Evolutionary conservation across 164 flowering plant species (phyloP).

Genomic region (Liriodendron chinense): DNA sequence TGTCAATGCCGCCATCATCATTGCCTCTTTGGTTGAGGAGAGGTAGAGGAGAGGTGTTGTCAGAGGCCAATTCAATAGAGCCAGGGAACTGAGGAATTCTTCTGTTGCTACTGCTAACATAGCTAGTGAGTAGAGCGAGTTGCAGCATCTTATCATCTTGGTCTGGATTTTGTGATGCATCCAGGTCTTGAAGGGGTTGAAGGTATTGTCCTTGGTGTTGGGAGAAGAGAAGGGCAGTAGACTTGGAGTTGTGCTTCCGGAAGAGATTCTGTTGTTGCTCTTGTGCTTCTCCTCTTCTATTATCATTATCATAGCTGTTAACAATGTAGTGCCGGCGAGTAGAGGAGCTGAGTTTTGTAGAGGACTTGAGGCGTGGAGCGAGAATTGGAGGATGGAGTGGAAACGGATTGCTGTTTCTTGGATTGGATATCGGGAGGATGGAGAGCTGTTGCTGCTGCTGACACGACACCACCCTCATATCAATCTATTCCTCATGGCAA

Average conservation of each 20-base stretch:
- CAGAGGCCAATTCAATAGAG: constrained; percentile 23
- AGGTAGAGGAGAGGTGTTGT: constrained; percentile 29
- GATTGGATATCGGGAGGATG: no score
- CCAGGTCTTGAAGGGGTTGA: not conserved
- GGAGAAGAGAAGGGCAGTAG: constrained; percentile 42
- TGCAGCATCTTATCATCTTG: constrained; percentile 40
- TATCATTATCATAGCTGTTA: no score
- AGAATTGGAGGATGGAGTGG: no score
- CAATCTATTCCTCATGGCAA: no score
- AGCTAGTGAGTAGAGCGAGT: constrained; percentile 27
- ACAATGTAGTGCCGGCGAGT: no score
- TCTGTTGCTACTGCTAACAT: constrained; percentile 21
- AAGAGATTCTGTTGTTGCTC: not conserved
- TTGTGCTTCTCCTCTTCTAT: not conserved
- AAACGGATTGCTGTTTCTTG: no score
- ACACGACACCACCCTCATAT: no score
- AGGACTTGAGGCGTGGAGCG: no score
- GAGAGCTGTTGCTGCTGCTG: no score
- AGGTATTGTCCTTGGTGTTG: constrained; percentile 24
- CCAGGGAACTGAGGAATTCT: constrained; percentile 72
- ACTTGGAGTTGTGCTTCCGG: constrained; percentile 66
- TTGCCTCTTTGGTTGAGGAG: constrained; percentile 19
- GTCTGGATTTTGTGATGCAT: constrained; percentile 7
- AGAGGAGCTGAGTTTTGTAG: no score
- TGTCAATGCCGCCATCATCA: constrained; percentile 19